Evolutionary conservation across 805 yeast species (phyloP).

Genomic region (Scheffersomyces spartinae): DNA sequence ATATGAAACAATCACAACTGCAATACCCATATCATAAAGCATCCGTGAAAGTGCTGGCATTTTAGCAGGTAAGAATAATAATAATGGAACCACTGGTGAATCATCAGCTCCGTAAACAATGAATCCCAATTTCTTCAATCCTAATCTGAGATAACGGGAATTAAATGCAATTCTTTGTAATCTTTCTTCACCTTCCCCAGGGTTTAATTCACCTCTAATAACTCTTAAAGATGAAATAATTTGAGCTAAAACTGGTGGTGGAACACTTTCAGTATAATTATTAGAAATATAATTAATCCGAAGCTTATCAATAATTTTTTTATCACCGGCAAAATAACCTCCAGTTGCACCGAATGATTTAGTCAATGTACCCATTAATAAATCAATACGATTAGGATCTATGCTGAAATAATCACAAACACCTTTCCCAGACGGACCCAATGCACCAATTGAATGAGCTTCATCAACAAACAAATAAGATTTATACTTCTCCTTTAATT

Average conservation of each 20-base stretch:
- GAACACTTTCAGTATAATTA: constrained; percentile 70
- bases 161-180: constrained; percentile 91
- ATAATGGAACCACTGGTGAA: constrained; percentile 87
- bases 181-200: constrained; percentile 90
- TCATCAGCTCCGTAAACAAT: constrained; percentile 93
- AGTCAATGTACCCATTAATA: constrained; percentile 95
- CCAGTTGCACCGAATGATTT: constrained; percentile 99
- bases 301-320: constrained; percentile 58
- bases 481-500: constrained; percentile 71
- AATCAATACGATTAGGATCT: constrained; percentile 64
- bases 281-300: constrained; percentile 64
- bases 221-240: constrained; percentile 70
- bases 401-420: constrained; percentile 88
- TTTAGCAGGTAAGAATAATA: constrained; percentile 82
- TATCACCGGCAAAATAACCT: constrained; percentile 82
- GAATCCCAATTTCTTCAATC: constrained; percentile 85
- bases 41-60: constrained; percentile 87
- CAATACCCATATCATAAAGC: constrained; percentile 70
- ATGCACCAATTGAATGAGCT: constrained; percentile 98
- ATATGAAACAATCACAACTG: constrained; percentile 93
- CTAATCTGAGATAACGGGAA: constrained; percentile 84
- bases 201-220: constrained; percentile 70
- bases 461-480: constrained; percentile 90
- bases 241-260: constrained; percentile 90
- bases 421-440: constrained; percentile 91